phyloP scores from a whole-genome alignment of 352 stramenopile genomes.

The Globisporangium splendens region DNA sequence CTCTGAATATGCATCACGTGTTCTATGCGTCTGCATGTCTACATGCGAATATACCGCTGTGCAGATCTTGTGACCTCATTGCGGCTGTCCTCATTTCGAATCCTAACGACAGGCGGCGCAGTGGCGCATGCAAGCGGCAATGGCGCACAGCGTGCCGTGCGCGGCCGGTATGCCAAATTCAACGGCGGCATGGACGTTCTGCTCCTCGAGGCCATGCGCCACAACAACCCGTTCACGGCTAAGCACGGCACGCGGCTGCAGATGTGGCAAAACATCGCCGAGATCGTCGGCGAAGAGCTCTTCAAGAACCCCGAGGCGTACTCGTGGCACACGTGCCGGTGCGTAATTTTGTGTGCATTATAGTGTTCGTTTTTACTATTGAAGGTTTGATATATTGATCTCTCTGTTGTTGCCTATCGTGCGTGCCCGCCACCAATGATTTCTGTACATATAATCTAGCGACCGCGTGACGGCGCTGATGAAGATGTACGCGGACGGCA shows the following conservation, averaged over 20 bases:
- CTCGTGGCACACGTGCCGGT: constrained; percentile 84
- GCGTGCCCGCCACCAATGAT: background rate
- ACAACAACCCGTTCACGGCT: constrained; percentile 74
- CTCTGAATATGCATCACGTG: background rate
- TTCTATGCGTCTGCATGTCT: background rate
- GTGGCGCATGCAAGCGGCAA: background rate
- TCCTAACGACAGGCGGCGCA: background rate
- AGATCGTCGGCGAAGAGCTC: constrained; percentile 51
- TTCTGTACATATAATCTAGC: background rate
- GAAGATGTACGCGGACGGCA: constrained; percentile 75
- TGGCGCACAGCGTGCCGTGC: constrained; percentile 26
- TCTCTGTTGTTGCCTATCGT: background rate
- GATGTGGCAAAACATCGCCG: constrained; percentile 75
- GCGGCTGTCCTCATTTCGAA: too few relatives aligned
- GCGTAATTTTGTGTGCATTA: constrained; percentile 5
- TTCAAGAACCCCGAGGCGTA: constrained; percentile 70
- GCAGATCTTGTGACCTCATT: too few relatives aligned
- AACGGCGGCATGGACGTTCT: constrained; percentile 73
- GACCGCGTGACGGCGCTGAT: constrained; percentile 75
- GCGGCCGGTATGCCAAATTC: constrained; percentile 80
- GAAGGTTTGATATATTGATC: background rate
- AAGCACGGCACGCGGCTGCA: constrained; percentile 81
- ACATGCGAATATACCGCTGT: background rate
- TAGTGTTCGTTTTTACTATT: too few relatives aligned
- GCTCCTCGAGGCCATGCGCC: constrained; percentile 65